Percentiles rank a stretch among this genome's conserved stretches.
Evolutionary conservation across 1,139 yeast species (phyloP).

Genomic region (Hemisphaericaspora xylofermentans): DNA sequence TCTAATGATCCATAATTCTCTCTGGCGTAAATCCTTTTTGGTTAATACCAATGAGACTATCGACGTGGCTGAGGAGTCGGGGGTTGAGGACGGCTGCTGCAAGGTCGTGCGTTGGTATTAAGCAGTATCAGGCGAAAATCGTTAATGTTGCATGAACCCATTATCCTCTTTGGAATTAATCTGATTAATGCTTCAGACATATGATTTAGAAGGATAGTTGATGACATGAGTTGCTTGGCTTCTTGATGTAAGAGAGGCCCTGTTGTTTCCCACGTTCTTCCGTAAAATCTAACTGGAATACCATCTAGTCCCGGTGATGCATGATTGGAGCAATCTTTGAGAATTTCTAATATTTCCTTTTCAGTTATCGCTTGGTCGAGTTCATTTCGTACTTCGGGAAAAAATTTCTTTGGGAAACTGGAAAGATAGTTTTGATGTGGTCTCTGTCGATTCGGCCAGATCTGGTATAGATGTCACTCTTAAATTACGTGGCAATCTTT

Average conservation of each 20-base stretch:
- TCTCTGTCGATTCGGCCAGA: not conserved
- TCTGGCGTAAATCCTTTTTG: not conserved
- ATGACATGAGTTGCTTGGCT: not conserved
- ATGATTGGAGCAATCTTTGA: not conserved
- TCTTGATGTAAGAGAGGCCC: not conserved
- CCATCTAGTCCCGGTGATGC: not conserved
- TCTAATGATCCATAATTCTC: not conserved
- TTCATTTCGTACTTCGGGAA: not conserved
- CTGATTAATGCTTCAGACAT: not conserved
- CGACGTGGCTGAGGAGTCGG: not conserved
- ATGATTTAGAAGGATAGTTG: not conserved
- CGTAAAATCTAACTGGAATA: not conserved
- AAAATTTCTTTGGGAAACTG: not conserved
- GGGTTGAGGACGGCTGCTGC: not conserved
- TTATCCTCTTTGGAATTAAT: not conserved
- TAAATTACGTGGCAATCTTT: not conserved
- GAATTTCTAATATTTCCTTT: not conserved
- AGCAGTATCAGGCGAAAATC: not conserved
- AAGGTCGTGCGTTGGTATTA: not conserved
- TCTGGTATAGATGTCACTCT: not conserved
- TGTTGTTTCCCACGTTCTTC: not conserved
- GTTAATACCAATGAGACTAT: not conserved
- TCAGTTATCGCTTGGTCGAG: not conserved
- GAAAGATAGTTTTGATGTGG: not conserved
- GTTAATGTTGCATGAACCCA: not conserved